Percentiles rank a stretch among this genome's conserved stretches.
phyloP scores from a whole-genome alignment of 352 stramenopile species.

The Globisporangium solare region DNA sequence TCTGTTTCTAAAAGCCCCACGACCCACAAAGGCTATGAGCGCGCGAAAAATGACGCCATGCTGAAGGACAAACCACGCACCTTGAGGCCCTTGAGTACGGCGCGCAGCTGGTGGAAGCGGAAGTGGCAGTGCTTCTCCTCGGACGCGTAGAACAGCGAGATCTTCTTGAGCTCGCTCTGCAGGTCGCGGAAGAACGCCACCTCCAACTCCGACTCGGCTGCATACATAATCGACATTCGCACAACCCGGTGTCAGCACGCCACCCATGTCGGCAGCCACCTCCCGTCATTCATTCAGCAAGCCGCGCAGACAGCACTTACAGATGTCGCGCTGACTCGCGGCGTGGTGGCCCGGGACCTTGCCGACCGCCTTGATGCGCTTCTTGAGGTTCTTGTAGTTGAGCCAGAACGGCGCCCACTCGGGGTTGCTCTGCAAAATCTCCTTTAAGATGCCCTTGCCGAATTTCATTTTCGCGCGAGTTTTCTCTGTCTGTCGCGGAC shows the following conservation, averaged over 20 bases:
- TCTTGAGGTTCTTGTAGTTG: slow-evolving; percentile 86
- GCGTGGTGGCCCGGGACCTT: slow-evolving; percentile 11
- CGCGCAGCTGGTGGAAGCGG: slow-evolving; percentile 66
- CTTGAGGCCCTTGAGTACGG: slow-evolving; percentile 65
- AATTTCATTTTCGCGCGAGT: slow-evolving; percentile 56
- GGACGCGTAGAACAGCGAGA: slow-evolving; percentile 67
- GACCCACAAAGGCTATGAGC: neutral
- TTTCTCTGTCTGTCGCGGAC: too few species aligned
- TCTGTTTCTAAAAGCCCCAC: slow-evolving; percentile 25
- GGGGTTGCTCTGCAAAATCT: slow-evolving; percentile 71
- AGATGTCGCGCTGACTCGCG: slow-evolving; percentile 24
- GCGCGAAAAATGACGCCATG: too few species aligned
- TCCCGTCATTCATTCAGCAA: neutral
- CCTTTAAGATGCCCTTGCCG: slow-evolving; percentile 63
- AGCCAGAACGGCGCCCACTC: slow-evolving; percentile 85
- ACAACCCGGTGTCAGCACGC: neutral
- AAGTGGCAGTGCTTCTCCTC: slow-evolving; percentile 74
- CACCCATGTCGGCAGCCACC: neutral
- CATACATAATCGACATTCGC: neutral
- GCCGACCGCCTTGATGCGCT: slow-evolving; percentile 75
- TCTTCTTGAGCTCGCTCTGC: slow-evolving; percentile 73
- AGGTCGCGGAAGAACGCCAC: slow-evolving; percentile 79
- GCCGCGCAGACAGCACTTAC: slow-evolving; percentile 19
- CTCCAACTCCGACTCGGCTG: slow-evolving; percentile 64
- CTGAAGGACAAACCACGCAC: slow-evolving; percentile 8